phyloP scores from a whole-genome alignment of 2,329 filamentous ascomycete species.

The Cladophialophora carrionii region DNA sequence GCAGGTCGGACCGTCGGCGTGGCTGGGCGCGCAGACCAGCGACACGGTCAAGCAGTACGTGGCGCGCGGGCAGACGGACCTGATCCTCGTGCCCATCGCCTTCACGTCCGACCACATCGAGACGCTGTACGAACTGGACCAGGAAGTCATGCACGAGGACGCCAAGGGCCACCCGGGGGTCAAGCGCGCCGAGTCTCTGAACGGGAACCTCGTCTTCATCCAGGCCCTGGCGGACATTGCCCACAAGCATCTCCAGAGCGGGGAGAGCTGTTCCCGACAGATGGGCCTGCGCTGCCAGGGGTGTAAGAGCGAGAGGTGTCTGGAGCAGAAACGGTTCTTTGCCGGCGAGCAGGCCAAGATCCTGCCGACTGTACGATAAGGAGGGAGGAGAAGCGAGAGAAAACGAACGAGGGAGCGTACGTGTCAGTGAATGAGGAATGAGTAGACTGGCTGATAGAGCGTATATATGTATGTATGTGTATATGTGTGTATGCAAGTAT shows the following conservation, averaged over 20 bases:
- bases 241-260: slow-evolving; percentile 73
- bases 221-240: slow-evolving; percentile 85
- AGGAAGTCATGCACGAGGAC: slow-evolving; percentile 90
- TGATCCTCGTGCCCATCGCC: slow-evolving; percentile 90
- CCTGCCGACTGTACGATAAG: slow-evolving; percentile 32
- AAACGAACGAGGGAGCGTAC: no score
- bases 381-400: background rate
- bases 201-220: slow-evolving; percentile 89
- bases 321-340: slow-evolving; percentile 72
- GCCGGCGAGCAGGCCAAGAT: slow-evolving; percentile 44
- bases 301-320: slow-evolving; percentile 85
- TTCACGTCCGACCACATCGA: slow-evolving; percentile 99
- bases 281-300: slow-evolving; percentile 91
- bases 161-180: slow-evolving; percentile 68
- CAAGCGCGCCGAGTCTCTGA: slow-evolving; percentile 88
- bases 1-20: slow-evolving; percentile 91
- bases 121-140: slow-evolving; percentile 89
- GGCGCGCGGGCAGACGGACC: slow-evolving; percentile 85
- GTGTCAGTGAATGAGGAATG: background rate
- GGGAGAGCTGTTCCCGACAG: slow-evolving; percentile 74
- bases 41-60: slow-evolving; percentile 87
- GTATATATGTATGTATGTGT: no score
- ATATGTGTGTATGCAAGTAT: no score
- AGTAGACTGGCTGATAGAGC: no score
- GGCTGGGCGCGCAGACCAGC: slow-evolving; percentile 92